Evolutionary conservation across 176 grass and related monocot genomes (phyloP).

Genomic region (Aegilops speltoides): DNA sequence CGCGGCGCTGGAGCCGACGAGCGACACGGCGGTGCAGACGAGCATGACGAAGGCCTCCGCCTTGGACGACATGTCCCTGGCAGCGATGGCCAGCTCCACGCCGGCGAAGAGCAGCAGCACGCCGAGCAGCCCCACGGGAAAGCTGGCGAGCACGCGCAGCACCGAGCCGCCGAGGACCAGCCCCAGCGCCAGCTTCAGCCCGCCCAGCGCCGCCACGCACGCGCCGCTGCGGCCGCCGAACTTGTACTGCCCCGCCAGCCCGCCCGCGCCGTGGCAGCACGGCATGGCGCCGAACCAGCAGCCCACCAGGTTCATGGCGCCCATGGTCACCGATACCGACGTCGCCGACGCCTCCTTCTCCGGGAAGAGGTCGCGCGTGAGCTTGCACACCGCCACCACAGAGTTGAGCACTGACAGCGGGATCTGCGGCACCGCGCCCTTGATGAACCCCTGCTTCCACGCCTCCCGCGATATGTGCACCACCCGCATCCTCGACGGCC

Average conservation of each 20-base stretch:
- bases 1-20: conserved; percentile 80
- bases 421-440: conserved; percentile 77
- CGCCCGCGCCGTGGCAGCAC: conserved; percentile 85
- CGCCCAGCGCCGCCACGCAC: conserved; percentile 74
- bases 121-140: conserved; percentile 73
- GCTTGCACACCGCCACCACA: conserved; percentile 85
- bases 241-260: conserved; percentile 82
- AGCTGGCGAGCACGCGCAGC: conserved; percentile 56
- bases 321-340: conserved; percentile 84
- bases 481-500: conserved; percentile 54
- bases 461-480: conserved; percentile 60
- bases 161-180: conserved; percentile 64
- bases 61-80: conserved; percentile 77
- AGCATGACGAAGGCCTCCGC: conserved; percentile 82
- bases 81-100: conserved; percentile 62
- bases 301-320: conserved; percentile 82
- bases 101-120: conserved; percentile 87
- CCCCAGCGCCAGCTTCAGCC: conserved; percentile 60
- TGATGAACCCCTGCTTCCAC: conserved; percentile 78
- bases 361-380: conserved; percentile 75
- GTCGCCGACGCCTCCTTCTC: conserved; percentile 47
- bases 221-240: conserved; percentile 72
- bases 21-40: conserved; percentile 66
- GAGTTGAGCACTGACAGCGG: conserved; percentile 91
- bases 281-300: conserved; percentile 98